Conservation (phyloP, 2,329 filamentous ascomycete genomes). For the Bisporella sp. region DNA sequence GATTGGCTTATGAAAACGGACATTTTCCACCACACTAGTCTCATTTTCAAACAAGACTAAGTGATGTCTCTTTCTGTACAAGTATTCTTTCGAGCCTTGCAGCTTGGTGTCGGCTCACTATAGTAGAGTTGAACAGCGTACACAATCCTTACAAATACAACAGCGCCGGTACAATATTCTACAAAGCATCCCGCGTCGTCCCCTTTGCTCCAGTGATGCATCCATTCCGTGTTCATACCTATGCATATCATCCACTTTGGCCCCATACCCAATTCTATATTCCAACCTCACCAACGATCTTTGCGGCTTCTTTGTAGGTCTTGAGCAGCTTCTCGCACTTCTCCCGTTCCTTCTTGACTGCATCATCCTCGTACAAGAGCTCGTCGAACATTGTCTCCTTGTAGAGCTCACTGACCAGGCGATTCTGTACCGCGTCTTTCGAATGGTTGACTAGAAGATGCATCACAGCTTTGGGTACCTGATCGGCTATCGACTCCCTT, state of each 20-base stretch:
- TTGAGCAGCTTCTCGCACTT: slow-evolving; percentile 95
- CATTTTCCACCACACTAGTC: too few species aligned
- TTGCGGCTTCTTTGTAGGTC: slow-evolving; percentile 95
- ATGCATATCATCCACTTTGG: slow-evolving; percentile 10
- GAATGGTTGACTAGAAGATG: slow-evolving; percentile 97
- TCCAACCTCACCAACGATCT: slow-evolving; percentile 97
- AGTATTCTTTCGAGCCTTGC: too few species aligned
- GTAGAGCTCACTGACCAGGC: slow-evolving; percentile 92
- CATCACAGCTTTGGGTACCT: slow-evolving; percentile 98
- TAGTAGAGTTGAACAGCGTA: slow-evolving; percentile 12
- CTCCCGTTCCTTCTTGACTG: slow-evolving; percentile 93
- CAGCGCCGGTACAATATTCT: slow-evolving; percentile 22
- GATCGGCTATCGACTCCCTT: slow-evolving; percentile 94
- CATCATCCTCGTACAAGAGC: slow-evolving; percentile 93
- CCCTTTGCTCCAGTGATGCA: slow-evolving; percentile 9
- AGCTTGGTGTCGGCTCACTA: too few species aligned
- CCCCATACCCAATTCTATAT: slow-evolving; percentile 28
- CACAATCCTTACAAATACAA: slow-evolving; percentile 7
- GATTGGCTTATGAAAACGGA: too few species aligned
- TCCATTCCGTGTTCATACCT: slow-evolving; percentile 4
- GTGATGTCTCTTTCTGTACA: too few species aligned
- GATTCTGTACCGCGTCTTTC: slow-evolving; percentile 96
- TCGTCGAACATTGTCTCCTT: slow-evolving; percentile 87
- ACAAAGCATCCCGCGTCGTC: slow-evolving; percentile 14
- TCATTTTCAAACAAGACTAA: too few species aligned